Evolutionary conservation across 805 yeast species (phyloP), one percentile per base, ranked within the genome.

Genomic region (Zygosaccharomyces gambellarensis): DNA sequence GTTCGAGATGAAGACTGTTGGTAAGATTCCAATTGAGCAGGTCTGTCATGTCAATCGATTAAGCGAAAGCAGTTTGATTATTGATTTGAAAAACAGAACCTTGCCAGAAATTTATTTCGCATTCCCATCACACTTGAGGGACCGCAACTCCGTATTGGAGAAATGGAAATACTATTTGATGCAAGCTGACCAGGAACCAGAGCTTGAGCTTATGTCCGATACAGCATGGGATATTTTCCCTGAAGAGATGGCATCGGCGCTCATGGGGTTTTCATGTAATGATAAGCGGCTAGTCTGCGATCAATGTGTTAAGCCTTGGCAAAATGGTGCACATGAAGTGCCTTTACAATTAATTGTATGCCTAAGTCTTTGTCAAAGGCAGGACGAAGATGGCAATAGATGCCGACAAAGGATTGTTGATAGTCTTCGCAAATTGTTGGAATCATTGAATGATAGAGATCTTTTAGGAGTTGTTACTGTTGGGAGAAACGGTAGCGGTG

Each of bases 161-260:
- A 77, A 76, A 60, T 78, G 81, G 77, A 67, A 69, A 30, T 69
- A 64, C 47, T 68, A 63, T 48, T 28, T 65, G 29, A 43, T 52
- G 22, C 47, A 60, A n/a, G 34, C n/a, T 3, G 34, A 45, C 4
- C 45, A 48, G 25, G 8, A 17, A 11, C 50, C 58, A 10, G 36
- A 48, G 7, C 28, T 79, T 23, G 68, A 69, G 29, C 80, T 79
- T 56, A 62, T 80, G 52, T 75, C 85, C 1, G 69, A 76, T 1
- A 81, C 75, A 53, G 74, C 75, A 0, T 77, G 85, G 81, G 60
- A 60, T 8, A 53, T 75, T 8, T 57, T 78, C 6, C 62, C 70
- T 7, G 63, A 60, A 8, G 61, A 64, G 39, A 44, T 58, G 11
- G 47, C 50, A 67, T 6, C 36, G 49, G 12, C 56, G 76, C 1